phyloP scores from a whole-genome alignment of 2,329 filamentous ascomycete genomes.

The Colletotrichum liriopes region DNA sequence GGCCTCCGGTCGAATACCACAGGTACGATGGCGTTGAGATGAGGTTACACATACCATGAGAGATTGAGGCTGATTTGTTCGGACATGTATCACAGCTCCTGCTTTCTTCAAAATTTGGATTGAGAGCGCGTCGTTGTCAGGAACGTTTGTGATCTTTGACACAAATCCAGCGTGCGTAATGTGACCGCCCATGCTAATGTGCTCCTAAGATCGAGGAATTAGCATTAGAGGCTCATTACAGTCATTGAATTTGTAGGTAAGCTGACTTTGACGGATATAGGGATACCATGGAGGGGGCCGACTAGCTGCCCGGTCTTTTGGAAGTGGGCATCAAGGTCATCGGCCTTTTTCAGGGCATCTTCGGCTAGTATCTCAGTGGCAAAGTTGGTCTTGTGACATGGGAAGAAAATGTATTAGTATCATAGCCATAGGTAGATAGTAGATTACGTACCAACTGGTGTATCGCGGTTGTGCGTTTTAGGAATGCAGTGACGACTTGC shows the following conservation, averaged over 20 bases:
- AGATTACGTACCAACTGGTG: constrained; percentile 16
- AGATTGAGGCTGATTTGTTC: constrained; percentile 71
- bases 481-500: constrained; percentile 48
- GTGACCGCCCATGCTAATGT: constrained; percentile 58
- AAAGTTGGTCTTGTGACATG: constrained; percentile 58
- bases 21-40: constrained; percentile 49
- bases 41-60: constrained; percentile 79
- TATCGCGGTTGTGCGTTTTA: constrained; percentile 24
- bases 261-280: constrained; percentile 79
- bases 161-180: constrained; percentile 75
- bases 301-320: constrained; percentile 59
- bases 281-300: constrained; percentile 77
- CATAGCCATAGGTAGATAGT: rapidly evolving
- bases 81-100: constrained; percentile 70
- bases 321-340: constrained; percentile 64
- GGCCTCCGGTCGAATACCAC: not conserved
- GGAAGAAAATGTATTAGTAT: not conserved
- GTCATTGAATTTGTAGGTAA: constrained; percentile 60
- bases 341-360: constrained; percentile 64
- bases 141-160: constrained; percentile 72
- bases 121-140: constrained; percentile 57
- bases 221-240: not conserved
- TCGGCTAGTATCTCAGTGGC: constrained; percentile 69
- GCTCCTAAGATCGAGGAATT: not conserved
- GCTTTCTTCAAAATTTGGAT: constrained; percentile 59